Evolutionary conservation across 2,329 filamentous ascomycete species (phyloP).

Genomic region (Moelleriella libera): DNA sequence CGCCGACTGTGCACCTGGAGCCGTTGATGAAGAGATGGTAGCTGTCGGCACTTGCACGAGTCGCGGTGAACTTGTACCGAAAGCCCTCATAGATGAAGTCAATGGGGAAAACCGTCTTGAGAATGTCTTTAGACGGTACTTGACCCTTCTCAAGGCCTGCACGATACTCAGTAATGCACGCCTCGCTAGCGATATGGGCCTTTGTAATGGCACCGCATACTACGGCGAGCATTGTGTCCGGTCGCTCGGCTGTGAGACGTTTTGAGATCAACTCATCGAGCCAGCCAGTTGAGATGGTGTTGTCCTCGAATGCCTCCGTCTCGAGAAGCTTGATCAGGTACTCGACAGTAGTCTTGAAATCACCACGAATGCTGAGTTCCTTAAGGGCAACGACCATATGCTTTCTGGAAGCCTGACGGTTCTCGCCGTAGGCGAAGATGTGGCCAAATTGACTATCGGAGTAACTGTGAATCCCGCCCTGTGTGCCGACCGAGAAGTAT

Average conservation of each 20-base stretch:
- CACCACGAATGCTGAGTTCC: slow-evolving; percentile 97
- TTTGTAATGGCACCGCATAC: slow-evolving; percentile 91
- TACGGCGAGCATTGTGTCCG: slow-evolving; percentile 85
- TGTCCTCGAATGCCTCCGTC: slow-evolving; percentile 95
- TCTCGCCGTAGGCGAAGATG: slow-evolving; percentile 98
- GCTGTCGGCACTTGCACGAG: slow-evolving; percentile 79
- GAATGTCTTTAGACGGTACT: slow-evolving; percentile 87
- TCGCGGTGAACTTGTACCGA: slow-evolving; percentile 97
- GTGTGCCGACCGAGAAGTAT: slow-evolving; percentile 97
- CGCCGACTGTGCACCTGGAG: slow-evolving; percentile 86
- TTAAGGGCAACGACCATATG: slow-evolving; percentile 99
- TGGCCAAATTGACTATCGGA: slow-evolving; percentile 98
- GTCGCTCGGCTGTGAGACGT: slow-evolving; percentile 89
- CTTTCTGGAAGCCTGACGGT: slow-evolving; percentile 86
- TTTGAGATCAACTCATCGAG: slow-evolving; percentile 97
- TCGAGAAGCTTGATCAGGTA: slow-evolving; percentile 98
- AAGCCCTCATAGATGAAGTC: slow-evolving; percentile 98
- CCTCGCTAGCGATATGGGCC: slow-evolving; percentile 87
- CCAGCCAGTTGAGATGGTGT: slow-evolving; percentile 98
- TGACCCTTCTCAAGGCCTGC: slow-evolving; percentile 90
- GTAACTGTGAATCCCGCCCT: slow-evolving; percentile 97
- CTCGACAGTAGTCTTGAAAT: slow-evolving; percentile 96
- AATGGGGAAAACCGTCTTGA: slow-evolving; percentile 94
- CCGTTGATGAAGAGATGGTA: slow-evolving; percentile 99
- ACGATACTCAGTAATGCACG: slow-evolving; percentile 75